A percentile compares a stretch with the other conserved stretches of the same genome.
phyloP scores from a whole-genome alignment of 169 alveolate species.

The Theileria parva region DNA sequence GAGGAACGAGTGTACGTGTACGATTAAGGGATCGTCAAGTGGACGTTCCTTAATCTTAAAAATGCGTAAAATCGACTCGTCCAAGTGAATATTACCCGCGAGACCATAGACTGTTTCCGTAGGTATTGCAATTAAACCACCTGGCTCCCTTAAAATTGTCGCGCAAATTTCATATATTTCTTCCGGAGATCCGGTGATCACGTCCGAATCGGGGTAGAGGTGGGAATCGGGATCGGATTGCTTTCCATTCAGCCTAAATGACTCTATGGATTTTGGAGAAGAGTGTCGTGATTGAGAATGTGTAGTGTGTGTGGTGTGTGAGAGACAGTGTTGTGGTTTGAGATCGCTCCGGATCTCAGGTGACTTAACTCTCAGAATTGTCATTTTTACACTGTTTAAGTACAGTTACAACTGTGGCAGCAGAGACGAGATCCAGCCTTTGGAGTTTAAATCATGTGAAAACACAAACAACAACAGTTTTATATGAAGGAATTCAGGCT shows the following conservation, averaged over 20 bases:
- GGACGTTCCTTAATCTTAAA: constrained; percentile 92
- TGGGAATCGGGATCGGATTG: too few relatives aligned
- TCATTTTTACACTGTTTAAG: too few relatives aligned
- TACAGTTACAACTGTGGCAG: background rate
- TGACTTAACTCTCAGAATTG: background rate
- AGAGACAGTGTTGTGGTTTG: background rate
- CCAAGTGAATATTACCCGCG: constrained; percentile 93
- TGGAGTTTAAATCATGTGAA: background rate
- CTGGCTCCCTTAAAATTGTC: constrained; percentile 59
- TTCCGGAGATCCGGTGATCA: background rate
- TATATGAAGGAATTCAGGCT: background rate
- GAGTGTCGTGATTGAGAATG: too few relatives aligned
- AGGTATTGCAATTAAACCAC: constrained; percentile 92
- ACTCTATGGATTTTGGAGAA: too few relatives aligned
- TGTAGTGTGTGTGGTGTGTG: background rate
- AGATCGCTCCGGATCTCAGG: background rate
- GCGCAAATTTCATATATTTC: constrained; percentile 18
- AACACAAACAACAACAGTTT: too few relatives aligned
- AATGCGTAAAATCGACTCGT: constrained; percentile 82
- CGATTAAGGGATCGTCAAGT: constrained; percentile 91
- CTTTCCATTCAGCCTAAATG: too few relatives aligned
- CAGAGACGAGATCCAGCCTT: background rate
- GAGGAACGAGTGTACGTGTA: constrained; percentile 84
- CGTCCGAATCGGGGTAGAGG: constrained; percentile 16
- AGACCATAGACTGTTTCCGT: constrained; percentile 97